Percentiles rank a stretch among this genome's conserved stretches.
Evolutionary conservation across 352 stramenopile genomes (phyloP).

Genomic region (Phytophthora chlamydospora): DNA sequence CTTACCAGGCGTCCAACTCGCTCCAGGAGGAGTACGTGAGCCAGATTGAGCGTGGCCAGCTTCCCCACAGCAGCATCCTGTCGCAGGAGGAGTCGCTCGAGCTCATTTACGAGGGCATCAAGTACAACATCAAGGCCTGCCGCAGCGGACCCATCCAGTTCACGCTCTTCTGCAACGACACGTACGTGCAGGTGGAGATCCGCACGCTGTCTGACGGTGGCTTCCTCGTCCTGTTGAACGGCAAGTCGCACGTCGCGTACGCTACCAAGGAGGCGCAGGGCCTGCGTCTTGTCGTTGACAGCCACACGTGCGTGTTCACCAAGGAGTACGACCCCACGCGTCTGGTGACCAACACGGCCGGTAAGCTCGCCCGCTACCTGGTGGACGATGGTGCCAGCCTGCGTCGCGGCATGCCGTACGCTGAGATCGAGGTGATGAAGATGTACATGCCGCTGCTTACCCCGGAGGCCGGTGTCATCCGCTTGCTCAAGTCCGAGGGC

Average conservation of each 20-base stretch:
- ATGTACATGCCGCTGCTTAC: slow-evolving; percentile 99
- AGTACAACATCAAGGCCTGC: slow-evolving; percentile 96
- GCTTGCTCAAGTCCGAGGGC: slow-evolving; percentile 96
- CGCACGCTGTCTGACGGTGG: slow-evolving; percentile 97
- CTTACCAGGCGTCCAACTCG: slow-evolving; percentile 79
- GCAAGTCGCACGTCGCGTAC: slow-evolving; percentile 98
- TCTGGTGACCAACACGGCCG: slow-evolving; percentile 97
- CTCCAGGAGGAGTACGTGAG: slow-evolving; percentile 81
- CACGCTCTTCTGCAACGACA: slow-evolving; percentile 89
- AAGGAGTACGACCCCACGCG: slow-evolving; percentile 99
- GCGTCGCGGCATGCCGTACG: slow-evolving; percentile 86
- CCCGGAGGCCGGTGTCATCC: slow-evolving; percentile 95
- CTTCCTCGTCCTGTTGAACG: slow-evolving; percentile 97
- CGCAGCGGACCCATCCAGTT: slow-evolving; percentile 93
- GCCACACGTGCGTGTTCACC: slow-evolving; percentile 97
- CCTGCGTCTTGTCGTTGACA: slow-evolving; percentile 94
- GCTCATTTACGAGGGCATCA: slow-evolving; percentile 99
- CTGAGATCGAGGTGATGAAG: slow-evolving; percentile 99
- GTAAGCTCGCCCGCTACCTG: slow-evolving; percentile 99
- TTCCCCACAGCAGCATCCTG: slow-evolving; percentile 92
- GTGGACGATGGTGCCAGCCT: slow-evolving; percentile 95
- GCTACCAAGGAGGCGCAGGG: slow-evolving; percentile 91
- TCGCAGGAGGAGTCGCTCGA: slow-evolving; percentile 89
- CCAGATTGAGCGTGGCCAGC: slow-evolving; percentile 90
- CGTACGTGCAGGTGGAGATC: slow-evolving; percentile 94